Percentiles rank a stretch among this genome's conserved stretches.
Conservation (phyloP, 768 basidiomycete genomes). For the Cubamyces sp. region DNA sequence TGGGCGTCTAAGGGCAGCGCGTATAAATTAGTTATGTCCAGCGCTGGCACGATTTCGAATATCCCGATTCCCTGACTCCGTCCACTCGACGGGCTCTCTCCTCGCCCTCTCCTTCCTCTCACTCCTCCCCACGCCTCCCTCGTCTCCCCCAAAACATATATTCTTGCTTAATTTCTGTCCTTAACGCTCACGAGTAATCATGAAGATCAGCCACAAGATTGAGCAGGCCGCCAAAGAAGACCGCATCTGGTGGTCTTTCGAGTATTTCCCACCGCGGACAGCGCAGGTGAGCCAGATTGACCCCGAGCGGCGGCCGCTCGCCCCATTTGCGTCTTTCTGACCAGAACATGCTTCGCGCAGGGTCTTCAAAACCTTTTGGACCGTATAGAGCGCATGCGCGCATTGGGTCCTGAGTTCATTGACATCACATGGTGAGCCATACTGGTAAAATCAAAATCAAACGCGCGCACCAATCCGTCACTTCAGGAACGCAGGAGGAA, state of each 20-base stretch:
- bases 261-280: constrained; percentile 96
- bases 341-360: constrained; percentile 40
- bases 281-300: constrained; percentile 67
- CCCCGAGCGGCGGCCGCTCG: constrained; percentile 6
- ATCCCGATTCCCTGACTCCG: not conserved
- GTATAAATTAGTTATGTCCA: not conserved
- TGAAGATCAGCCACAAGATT: constrained; percentile 97
- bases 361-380: constrained; percentile 95
- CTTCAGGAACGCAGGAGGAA: constrained; percentile 91
- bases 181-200: constrained; percentile 40
- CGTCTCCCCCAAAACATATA: constrained; percentile 13
- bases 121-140: constrained; percentile 11
- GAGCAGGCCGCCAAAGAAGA: constrained; percentile 82
- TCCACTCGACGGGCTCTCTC: not conserved
- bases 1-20: constrained; percentile 10
- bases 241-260: constrained; percentile 97
- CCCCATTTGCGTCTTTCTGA: constrained; percentile 10
- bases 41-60: constrained; percentile 15
- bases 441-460: constrained; percentile 9
- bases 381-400: constrained; percentile 98
- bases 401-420: constrained; percentile 94
- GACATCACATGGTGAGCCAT: constrained; percentile 85
- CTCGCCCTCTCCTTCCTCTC: constrained; percentile 11
- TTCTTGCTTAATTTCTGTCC: constrained; percentile 17
- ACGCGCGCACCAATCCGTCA: not conserved